These are phyloP conservation scores for Rutstroemia sp. DNA, from an alignment of 2,329 filamentous ascomycete species.

Conservation along the genomic window DNA sequence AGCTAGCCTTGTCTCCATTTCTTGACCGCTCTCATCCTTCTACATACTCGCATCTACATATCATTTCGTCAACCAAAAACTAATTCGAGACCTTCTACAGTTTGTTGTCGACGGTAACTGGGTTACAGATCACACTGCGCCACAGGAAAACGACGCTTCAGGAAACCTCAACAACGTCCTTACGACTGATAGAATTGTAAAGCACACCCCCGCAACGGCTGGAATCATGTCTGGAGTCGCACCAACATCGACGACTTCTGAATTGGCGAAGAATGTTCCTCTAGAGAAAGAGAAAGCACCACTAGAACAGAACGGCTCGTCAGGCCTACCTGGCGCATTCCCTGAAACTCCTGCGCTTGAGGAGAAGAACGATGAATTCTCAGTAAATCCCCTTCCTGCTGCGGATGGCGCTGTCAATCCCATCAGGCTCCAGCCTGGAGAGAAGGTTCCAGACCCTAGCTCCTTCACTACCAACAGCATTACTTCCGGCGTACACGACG, in stretches of 20 bases:
- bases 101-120: slow-evolving; percentile 93
- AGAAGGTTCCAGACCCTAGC: slow-evolving; percentile 65
- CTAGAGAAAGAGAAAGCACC: slow-evolving; percentile 39
- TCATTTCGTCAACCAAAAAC: not conserved
- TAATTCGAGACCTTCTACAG: slow-evolving; percentile 37
- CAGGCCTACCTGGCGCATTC: slow-evolving; percentile 58
- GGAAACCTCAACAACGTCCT: slow-evolving; percentile 94
- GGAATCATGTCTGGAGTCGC: slow-evolving; percentile 58
- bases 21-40: not conserved
- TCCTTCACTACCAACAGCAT: slow-evolving; percentile 59
- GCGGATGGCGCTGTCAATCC: slow-evolving; percentile 67
- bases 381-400: slow-evolving; percentile 55
- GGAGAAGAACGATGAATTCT: slow-evolving; percentile 33
- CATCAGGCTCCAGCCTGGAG: slow-evolving; percentile 69
- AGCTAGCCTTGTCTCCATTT: not conserved
- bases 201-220: slow-evolving; percentile 37
- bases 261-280: slow-evolving; percentile 59
- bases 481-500: slow-evolving; percentile 67
- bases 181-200: slow-evolving; percentile 60
- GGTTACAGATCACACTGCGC: slow-evolving; percentile 73
- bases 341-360: slow-evolving; percentile 60
- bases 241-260: slow-evolving; percentile 64
- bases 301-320: slow-evolving; percentile 29
- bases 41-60: not conserved
- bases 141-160: slow-evolving; percentile 73